Conservation (phyloP, 2,329 filamentous ascomycete genomes). For the Xylaria hypoxylon region DNA sequence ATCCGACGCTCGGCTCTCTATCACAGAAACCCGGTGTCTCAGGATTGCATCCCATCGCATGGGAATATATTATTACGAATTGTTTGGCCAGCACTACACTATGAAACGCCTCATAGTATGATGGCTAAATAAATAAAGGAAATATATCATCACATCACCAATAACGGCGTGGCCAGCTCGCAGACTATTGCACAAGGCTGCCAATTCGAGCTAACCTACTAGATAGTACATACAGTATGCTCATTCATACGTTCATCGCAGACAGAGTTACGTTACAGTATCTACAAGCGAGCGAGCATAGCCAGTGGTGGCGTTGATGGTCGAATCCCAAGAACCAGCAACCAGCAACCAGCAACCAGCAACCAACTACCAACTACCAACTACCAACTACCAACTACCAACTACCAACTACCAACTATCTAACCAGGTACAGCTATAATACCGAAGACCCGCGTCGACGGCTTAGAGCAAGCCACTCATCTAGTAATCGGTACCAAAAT, state of each 20-base stretch:
- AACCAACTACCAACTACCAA: too few species aligned
- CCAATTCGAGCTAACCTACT: neutral
- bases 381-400: too few species aligned
- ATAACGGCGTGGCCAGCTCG: conserved; percentile 23
- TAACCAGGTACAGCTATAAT: neutral
- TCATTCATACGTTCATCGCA: neutral
- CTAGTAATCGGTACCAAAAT: conserved; percentile 25
- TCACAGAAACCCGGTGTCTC: conserved; percentile 17
- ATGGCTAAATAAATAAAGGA: conserved; percentile 22
- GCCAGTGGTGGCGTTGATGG: conserved; percentile 17
- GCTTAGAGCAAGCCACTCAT: conserved; percentile 37
- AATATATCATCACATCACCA: conserved; percentile 13
- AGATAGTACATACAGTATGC: too few species aligned
- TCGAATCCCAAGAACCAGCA: conserved; percentile 1
- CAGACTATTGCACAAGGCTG: conserved; percentile 35
- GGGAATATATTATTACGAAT: neutral
- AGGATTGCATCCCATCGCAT: neutral
- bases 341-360: too few species aligned
- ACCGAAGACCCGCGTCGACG: conserved; percentile 34
- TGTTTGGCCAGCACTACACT: conserved; percentile 10
- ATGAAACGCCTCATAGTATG: conserved; percentile 22
- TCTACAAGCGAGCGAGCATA: neutral
- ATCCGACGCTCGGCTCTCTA: too few species aligned
- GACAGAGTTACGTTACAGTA: conserved; percentile 6
- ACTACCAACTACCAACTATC: too few species aligned